These are phyloP conservation scores for Solanum microdontum DNA, from an alignment of 257 asterid species.

Conservation along the genomic window DNA sequence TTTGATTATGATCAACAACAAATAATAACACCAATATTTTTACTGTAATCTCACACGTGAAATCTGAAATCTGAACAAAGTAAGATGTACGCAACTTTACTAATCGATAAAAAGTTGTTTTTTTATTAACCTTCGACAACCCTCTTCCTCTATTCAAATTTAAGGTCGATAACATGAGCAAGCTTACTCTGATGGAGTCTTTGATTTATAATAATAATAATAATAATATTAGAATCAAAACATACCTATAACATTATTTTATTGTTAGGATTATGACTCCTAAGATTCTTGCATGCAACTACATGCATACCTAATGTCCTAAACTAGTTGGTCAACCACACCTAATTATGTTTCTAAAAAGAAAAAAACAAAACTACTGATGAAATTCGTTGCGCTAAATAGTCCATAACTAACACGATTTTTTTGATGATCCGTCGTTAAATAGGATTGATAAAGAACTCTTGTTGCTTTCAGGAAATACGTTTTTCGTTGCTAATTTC, in stretches of 20 bases:
- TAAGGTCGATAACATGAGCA: fast-evolving
- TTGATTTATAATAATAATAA: not conserved
- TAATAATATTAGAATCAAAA: not conserved
- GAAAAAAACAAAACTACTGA: not conserved
- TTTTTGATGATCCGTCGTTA: not conserved
- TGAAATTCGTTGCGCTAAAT: not conserved
- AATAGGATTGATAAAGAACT: not conserved
- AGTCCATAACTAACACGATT: not conserved
- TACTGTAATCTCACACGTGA: fast-evolving
- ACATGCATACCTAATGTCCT: conserved; percentile 3
- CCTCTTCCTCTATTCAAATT: fast-evolving
- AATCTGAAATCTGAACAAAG: not conserved
- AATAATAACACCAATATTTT: not conserved
- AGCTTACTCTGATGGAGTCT: not conserved
- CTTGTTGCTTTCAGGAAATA: not conserved
- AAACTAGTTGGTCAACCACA: conserved; percentile 14
- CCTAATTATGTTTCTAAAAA: not conserved
- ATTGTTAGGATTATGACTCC: not conserved
- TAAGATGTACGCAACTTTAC: not conserved
- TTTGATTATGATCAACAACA: not conserved
- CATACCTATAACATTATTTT: not conserved
- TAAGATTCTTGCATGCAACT: not conserved
- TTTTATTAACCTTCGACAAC: not conserved
- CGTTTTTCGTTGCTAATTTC: not conserved
- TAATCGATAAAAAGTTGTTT: fast-evolving